These are phyloP conservation scores for Rhizomucor pusillus DNA, from an alignment of 371 early-diverging fungal genomes.

Conservation along the genomic window DNA sequence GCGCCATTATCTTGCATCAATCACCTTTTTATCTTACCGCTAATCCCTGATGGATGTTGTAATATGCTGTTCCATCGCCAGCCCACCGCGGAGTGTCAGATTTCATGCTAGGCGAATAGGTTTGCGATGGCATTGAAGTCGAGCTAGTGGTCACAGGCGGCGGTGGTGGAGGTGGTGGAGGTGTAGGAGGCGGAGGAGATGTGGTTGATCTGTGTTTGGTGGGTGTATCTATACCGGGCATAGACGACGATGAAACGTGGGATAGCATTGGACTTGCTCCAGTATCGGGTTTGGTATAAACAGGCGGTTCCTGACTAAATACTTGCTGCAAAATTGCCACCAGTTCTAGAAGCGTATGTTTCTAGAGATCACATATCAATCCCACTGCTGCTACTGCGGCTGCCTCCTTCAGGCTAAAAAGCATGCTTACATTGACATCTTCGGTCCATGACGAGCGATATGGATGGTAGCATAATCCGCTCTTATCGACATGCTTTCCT, in stretches of 20 bases:
- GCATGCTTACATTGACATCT: constrained; percentile 36
- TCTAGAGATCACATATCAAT: constrained; percentile 25
- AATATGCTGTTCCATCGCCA: constrained; percentile 39
- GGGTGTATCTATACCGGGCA: constrained; percentile 23
- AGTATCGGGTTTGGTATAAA: constrained; percentile 60
- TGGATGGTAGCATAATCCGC: constrained; percentile 82
- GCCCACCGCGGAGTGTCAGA: constrained; percentile 22
- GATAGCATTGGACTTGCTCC: constrained; percentile 9
- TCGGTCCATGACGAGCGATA: constrained; percentile 64
- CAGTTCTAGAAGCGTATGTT: constrained; percentile 61
- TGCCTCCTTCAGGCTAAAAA: no score
- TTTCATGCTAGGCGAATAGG: constrained; percentile 16
- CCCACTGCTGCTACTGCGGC: neutral
- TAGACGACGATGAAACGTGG: constrained; percentile 11
- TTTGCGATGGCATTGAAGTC: constrained; percentile 24
- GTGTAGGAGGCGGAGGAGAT: constrained; percentile 14
- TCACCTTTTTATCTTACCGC: constrained; percentile 20
- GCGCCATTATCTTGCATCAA: no score
- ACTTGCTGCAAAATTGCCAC: constrained; percentile 68
- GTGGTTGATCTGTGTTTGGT: constrained; percentile 18
- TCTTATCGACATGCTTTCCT: constrained; percentile 80
- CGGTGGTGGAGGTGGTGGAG: constrained; percentile 21
- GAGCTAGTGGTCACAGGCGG: constrained; percentile 25
- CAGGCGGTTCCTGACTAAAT: constrained; percentile 79
- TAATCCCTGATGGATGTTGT: constrained; percentile 44